phyloP scores from a whole-genome alignment of 169 alveolate species.

The Cryptosporidium xiaoi region DNA sequence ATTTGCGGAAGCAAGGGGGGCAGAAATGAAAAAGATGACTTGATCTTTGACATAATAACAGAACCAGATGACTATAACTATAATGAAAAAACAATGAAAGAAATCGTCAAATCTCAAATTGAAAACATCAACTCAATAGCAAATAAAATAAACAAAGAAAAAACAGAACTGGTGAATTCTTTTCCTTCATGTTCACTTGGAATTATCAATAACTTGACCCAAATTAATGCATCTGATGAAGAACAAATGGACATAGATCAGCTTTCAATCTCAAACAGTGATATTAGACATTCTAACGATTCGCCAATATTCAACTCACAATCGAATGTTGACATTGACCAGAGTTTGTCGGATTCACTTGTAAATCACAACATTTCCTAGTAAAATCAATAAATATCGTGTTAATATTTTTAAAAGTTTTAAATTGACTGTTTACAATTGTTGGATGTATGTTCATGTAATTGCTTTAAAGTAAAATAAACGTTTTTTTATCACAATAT shows the following conservation, averaged over 20 bases:
- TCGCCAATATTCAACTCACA: slow-evolving; percentile 26
- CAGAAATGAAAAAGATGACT: not conserved
- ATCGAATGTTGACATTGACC: not conserved
- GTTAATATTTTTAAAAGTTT: not conserved
- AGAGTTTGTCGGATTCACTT: slow-evolving; percentile 26
- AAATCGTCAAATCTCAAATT: not conserved
- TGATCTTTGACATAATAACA: not conserved
- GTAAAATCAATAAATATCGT: not conserved
- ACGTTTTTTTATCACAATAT: too few relatives aligned
- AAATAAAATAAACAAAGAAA: slow-evolving; percentile 37
- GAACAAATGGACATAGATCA: slow-evolving; percentile 62
- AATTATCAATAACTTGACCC: slow-evolving; percentile 4
- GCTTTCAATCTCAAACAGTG: slow-evolving; percentile 33
- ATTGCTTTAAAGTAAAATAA: too few relatives aligned
- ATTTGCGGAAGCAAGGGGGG: not conserved
- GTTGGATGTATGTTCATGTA: too few relatives aligned
- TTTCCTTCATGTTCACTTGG: slow-evolving; percentile 68
- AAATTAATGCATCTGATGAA: slow-evolving; percentile 9
- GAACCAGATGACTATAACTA: slow-evolving; percentile 2
- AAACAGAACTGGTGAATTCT: slow-evolving; percentile 21
- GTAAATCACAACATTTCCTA: slow-evolving; percentile 45
- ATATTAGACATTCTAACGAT: slow-evolving; percentile 27
- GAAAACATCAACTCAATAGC: slow-evolving; percentile 1
- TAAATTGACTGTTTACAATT: too few relatives aligned
- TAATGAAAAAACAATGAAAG: not conserved